These are phyloP conservation scores for Uronychia binucleata DNA, from an alignment of 73 alveolate species.

Conservation along the genomic window DNA sequence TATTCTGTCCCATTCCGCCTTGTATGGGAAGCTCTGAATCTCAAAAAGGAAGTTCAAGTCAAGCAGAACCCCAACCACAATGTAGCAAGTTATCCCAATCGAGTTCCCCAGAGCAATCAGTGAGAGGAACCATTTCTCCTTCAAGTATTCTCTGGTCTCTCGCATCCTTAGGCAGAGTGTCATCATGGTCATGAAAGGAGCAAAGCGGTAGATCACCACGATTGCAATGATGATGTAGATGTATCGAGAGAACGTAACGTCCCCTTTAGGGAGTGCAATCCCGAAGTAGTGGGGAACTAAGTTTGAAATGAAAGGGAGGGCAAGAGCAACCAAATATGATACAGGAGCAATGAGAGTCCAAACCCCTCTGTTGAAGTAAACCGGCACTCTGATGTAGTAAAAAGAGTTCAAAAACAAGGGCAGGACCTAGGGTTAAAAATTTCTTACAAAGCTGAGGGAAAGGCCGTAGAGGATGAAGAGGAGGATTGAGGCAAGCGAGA, in stretches of 20 bases:
- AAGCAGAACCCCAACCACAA: conserved; percentile 4
- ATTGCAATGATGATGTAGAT: neutral
- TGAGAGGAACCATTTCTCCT: conserved; percentile 26
- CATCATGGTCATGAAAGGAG: conserved; percentile 24
- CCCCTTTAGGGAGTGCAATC: conserved; percentile 10
- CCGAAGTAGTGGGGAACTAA: neutral
- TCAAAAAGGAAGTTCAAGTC: neutral
- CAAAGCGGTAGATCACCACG: neutral
- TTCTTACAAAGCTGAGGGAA: neutral
- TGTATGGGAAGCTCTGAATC: neutral
- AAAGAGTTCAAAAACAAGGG: neutral
- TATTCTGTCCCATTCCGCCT: neutral
- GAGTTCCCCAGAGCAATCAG: conserved; percentile 10
- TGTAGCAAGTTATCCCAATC: conserved; percentile 3
- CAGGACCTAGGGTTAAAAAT: neutral
- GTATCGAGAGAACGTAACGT: neutral
- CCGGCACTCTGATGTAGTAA: conserved; percentile 11
- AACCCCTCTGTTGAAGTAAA: neutral
- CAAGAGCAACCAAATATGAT: conserved; percentile 9
- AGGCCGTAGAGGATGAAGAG: neutral
- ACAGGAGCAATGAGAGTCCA: conserved; percentile 1
- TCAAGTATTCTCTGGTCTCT: conserved; percentile 10
- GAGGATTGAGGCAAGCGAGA: neutral
- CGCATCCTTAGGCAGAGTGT: conserved; percentile 11
- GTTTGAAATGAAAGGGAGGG: conserved; percentile 13